Conservation (phyloP, 208 protist species). For the Trypanosoma rangeli region DNA sequence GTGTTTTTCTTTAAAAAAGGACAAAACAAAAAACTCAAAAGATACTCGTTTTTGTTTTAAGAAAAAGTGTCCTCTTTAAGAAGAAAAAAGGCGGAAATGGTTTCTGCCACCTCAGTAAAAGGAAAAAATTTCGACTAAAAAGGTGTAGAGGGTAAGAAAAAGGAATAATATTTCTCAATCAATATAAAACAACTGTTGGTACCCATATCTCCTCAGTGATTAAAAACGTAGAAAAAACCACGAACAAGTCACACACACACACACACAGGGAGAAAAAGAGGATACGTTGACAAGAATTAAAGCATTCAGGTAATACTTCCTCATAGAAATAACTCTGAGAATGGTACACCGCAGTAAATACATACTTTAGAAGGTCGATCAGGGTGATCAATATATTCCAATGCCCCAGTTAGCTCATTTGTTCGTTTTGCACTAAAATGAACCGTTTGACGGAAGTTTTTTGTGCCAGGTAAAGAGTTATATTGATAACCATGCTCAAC, state of each 20-base stretch:
- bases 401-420: conserved; percentile 34
- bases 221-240: not conserved
- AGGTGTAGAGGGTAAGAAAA: not conserved
- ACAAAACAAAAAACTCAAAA: no score
- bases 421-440: conserved; percentile 70
- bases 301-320: not conserved
- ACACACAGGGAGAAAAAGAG: no score
- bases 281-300: conserved; percentile 12
- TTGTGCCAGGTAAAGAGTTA: conserved; percentile 74
- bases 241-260: no score
- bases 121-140: conserved; percentile 3
- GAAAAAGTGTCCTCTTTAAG: not conserved
- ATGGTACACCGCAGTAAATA: conserved; percentile 69
- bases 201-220: no score
- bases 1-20: conserved; percentile 5
- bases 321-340: conserved; percentile 62
- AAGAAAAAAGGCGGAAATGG: not conserved
- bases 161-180: no score
- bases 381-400: conserved; percentile 54
- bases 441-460: conserved; percentile 72
- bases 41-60: no score
- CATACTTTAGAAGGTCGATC: conserved; percentile 52
- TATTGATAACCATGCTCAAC: conserved; percentile 88
- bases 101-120: not conserved
- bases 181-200: no score